Evolutionary conservation across 2,329 filamentous ascomycete species (phyloP).

Genomic region (Cordyceps militaris): DNA sequence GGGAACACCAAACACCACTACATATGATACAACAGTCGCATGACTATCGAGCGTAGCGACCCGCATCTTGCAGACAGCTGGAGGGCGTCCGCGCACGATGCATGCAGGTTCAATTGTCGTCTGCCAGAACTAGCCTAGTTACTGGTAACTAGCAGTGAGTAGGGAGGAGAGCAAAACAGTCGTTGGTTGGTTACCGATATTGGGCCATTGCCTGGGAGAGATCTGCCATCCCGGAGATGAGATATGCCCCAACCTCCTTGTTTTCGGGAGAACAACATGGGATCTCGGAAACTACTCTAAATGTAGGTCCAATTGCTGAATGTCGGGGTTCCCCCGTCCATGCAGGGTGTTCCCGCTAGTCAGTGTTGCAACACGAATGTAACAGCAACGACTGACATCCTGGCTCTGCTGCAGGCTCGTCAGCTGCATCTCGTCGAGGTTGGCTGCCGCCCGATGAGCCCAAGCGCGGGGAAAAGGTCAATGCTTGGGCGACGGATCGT

Average conservation of each 20-base stretch:
- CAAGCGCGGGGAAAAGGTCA: too few species aligned
- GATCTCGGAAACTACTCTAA: background rate
- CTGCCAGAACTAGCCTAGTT: background rate
- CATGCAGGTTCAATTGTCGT: background rate
- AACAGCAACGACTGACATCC: background rate
- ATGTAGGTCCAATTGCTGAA: background rate
- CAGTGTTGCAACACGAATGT: slow-evolving; percentile 1
- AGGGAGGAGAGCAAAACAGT: too few species aligned
- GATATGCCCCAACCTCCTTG: background rate
- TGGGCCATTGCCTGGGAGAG: too few species aligned
- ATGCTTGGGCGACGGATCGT: too few species aligned
- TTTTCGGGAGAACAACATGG: background rate
- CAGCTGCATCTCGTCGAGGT: too few species aligned
- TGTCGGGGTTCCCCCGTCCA: background rate
- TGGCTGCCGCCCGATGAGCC: too few species aligned
- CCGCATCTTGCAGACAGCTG: background rate
- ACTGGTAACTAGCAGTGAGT: too few species aligned
- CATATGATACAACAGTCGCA: background rate
- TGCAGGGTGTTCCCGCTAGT: background rate
- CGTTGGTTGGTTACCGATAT: too few species aligned
- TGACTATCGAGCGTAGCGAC: background rate
- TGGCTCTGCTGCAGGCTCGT: too few species aligned
- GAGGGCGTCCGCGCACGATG: background rate
- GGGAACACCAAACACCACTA: background rate
- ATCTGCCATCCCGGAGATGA: background rate